Conservation (phyloP, 306 rosid genomes). For the Pterocarpus macrocarpus region DNA sequence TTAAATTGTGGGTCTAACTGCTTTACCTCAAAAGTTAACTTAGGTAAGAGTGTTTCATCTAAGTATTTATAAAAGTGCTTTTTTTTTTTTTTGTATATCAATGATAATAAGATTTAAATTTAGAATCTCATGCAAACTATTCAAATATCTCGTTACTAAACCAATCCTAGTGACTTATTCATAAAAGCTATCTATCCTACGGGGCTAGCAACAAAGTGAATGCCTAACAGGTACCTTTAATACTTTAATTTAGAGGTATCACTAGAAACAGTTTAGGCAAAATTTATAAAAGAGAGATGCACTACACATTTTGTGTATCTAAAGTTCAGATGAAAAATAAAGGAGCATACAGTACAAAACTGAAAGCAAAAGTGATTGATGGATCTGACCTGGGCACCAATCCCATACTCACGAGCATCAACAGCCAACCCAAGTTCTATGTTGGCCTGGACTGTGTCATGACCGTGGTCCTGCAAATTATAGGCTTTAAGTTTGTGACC, state of each 20-base stretch:
- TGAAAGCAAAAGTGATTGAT: neutral
- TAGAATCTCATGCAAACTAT: too few species aligned
- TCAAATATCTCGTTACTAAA: too few species aligned
- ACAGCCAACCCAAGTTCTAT: conserved; percentile 83
- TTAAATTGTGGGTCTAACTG: too few species aligned
- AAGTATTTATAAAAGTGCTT: too few species aligned
- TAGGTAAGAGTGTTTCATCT: too few species aligned
- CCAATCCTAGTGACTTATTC: too few species aligned
- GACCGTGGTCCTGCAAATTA: conserved; percentile 86
- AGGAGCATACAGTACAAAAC: neutral
- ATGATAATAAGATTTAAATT: too few species aligned
- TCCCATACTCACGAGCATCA: conserved; percentile 90
- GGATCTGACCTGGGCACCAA: conserved; percentile 78
- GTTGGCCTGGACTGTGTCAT: conserved; percentile 86
- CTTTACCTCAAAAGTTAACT: too few species aligned
- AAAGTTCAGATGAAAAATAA: neutral
- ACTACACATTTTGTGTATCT: neutral
- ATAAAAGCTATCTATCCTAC: too few species aligned
- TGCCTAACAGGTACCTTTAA: neutral
- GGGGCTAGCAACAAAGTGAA: too few species aligned
- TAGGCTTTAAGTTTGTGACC: conserved; percentile 92
- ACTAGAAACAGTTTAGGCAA: neutral
- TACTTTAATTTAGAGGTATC: neutral
- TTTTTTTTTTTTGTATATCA: too few species aligned
- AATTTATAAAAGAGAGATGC: neutral